These are phyloP conservation scores for Centella asiatica DNA, from an alignment of 129 eudicot genomes.

Conservation along the genomic window DNA sequence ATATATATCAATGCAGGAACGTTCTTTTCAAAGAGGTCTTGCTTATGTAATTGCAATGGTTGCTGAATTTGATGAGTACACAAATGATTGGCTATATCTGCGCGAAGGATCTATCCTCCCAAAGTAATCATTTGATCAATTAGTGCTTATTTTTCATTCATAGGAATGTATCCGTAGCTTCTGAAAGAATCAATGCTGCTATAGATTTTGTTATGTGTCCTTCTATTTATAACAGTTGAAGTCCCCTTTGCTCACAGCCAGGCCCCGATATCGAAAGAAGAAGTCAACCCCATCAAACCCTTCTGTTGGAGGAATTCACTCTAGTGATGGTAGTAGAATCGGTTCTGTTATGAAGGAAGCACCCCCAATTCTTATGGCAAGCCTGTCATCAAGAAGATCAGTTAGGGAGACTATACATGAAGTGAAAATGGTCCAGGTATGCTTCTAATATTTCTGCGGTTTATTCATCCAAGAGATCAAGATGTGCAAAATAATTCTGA, in stretches of 20 bases:
- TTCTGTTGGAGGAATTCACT: constrained; percentile 32
- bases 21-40: constrained; percentile 73
- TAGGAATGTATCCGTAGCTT: background rate
- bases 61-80: constrained; percentile 95
- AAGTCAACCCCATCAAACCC: constrained; percentile 43
- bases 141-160: background rate
- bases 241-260: constrained; percentile 22
- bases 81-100: constrained; percentile 92
- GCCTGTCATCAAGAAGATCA: constrained; percentile 64
- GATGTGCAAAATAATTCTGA: constrained; percentile 1
- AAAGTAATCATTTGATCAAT: constrained; percentile 44
- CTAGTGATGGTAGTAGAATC: constrained; percentile 34
- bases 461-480: background rate
- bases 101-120: constrained; percentile 95
- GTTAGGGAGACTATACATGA: constrained; percentile 78
- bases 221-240: constrained; percentile 2
- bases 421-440: constrained; percentile 95
- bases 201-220: background rate
- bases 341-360: constrained; percentile 35
- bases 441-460: background rate
- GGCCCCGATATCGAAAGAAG: constrained; percentile 88
- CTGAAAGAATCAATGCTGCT: constrained; percentile 2
- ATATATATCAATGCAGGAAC: constrained; percentile 58
- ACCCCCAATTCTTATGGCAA: constrained; percentile 68
- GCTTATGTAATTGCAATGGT: constrained; percentile 91